These are phyloP conservation scores for Hyphopichia homilentoma DNA, from an alignment of 805 yeast genomes.

Conservation along the genomic window DNA sequence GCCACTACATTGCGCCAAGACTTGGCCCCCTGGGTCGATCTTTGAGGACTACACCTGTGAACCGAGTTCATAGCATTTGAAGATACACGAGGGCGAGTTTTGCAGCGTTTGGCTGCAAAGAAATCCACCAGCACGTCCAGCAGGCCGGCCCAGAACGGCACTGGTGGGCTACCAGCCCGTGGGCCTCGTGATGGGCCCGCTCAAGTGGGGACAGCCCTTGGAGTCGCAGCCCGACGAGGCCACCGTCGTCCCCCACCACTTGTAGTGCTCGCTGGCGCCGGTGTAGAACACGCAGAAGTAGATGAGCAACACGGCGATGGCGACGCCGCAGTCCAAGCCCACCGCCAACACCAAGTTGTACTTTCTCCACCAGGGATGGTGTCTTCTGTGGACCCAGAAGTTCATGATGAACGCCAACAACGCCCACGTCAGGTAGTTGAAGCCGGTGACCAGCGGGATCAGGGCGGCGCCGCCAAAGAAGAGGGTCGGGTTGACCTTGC, in stretches of 20 bases:
- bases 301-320: slow-evolving; percentile 9
- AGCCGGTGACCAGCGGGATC: slow-evolving; percentile 9
- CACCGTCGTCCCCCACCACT: slow-evolving; percentile 11
- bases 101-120: too few relatives aligned
- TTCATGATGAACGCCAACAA: slow-evolving; percentile 5
- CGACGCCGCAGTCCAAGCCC: slow-evolving; percentile 10
- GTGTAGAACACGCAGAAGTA: slow-evolving; percentile 10
- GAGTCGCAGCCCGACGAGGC: slow-evolving; percentile 9
- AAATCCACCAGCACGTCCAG: too few relatives aligned
- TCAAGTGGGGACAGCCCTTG: slow-evolving; percentile 8
- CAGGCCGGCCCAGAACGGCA: too few relatives aligned
- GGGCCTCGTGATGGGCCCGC: slow-evolving; percentile 5
- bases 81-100: too few relatives aligned
- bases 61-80: too few relatives aligned
- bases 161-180: too few relatives aligned
- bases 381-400: slow-evolving; percentile 7
- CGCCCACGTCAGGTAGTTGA: slow-evolving; percentile 9
- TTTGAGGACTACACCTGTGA: too few relatives aligned
- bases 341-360: slow-evolving; percentile 8
- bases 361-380: slow-evolving; percentile 10
- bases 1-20: too few relatives aligned
- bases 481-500: slow-evolving; percentile 6
- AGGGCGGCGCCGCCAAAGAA: slow-evolving; percentile 8
- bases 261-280: slow-evolving; percentile 6
- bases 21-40: too few relatives aligned